These are phyloP conservation scores for Sporothrix brunneoviolacea DNA, from an alignment of 2,329 filamentous ascomycete genomes.

Conservation along the genomic window DNA sequence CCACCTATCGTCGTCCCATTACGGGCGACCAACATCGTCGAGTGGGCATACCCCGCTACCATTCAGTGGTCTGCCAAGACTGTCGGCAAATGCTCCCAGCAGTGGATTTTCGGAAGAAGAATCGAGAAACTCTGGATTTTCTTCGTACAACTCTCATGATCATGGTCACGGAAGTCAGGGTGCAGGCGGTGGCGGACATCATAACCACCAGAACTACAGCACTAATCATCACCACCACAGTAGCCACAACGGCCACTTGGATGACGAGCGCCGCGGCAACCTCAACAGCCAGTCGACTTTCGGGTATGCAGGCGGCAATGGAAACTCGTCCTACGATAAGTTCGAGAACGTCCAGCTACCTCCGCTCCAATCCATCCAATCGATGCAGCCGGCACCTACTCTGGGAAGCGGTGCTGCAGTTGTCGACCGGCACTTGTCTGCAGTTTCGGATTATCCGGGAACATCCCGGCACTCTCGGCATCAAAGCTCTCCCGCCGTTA, in stretches of 20 bases:
- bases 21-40: conserved; percentile 6
- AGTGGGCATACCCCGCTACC: not conserved
- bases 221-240: not conserved
- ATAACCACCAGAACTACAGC: not conserved
- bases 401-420: too few species aligned
- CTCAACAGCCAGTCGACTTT: not conserved
- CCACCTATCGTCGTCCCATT: not conserved
- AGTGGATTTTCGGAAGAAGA: not conserved
- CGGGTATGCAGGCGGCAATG: not conserved
- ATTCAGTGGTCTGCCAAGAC: not conserved
- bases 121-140: not conserved
- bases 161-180: not conserved
- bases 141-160: not conserved
- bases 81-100: not conserved
- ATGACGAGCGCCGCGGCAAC: not conserved
- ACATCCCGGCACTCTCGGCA: conserved; percentile 6
- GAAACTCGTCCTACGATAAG: not conserved
- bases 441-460: not conserved
- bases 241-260: not conserved
- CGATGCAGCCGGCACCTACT: not conserved
- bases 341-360: conserved; percentile 15
- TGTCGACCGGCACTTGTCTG: not conserved
- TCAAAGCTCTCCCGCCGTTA: conserved; percentile 14
- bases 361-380: conserved; percentile 10
- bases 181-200: not conserved